Percentiles rank a stretch among this genome's conserved stretches.
These are phyloP conservation scores for Monilinia vaccinii-corymbosi DNA, from an alignment of 2,329 filamentous ascomycete genomes.

Conservation along the genomic window DNA sequence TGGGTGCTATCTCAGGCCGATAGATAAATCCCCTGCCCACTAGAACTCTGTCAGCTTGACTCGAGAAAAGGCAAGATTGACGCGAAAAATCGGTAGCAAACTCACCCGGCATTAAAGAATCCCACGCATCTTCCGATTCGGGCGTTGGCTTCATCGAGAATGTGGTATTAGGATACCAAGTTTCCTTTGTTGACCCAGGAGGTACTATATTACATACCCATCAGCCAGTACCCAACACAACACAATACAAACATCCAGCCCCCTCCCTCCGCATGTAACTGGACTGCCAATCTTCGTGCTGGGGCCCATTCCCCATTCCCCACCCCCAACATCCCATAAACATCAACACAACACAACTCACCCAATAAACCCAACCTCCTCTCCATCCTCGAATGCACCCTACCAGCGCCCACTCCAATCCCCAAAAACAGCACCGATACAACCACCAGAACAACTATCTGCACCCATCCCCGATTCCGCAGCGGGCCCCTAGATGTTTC, in stretches of 20 bases:
- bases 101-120: slow-evolving; percentile 5
- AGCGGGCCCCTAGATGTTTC: background rate
- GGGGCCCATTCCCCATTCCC: background rate
- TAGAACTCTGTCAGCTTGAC: background rate
- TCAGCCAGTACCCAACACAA: background rate
- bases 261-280: background rate
- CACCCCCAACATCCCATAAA: background rate
- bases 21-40: slow-evolving; percentile 4
- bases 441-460: background rate
- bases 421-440: background rate
- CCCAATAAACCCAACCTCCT: background rate
- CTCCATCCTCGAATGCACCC: background rate
- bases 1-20: background rate
- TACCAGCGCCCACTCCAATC: background rate
- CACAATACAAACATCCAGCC: no score
- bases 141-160: slow-evolving; percentile 4
- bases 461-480: background rate
- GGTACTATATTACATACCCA: background rate
- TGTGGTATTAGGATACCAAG: slow-evolving; percentile 9
- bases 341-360: background rate
- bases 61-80: no score
- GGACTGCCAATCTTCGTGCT: no score
- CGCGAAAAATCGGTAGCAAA: background rate
- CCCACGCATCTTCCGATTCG: slow-evolving; percentile 8
- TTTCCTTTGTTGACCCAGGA: slow-evolving; percentile 1